Evolutionary conservation across 75 land plant genomes (phyloP), one percentile per base, ranked within the genome.

Genomic region (Ceratopteris richardii): DNA sequence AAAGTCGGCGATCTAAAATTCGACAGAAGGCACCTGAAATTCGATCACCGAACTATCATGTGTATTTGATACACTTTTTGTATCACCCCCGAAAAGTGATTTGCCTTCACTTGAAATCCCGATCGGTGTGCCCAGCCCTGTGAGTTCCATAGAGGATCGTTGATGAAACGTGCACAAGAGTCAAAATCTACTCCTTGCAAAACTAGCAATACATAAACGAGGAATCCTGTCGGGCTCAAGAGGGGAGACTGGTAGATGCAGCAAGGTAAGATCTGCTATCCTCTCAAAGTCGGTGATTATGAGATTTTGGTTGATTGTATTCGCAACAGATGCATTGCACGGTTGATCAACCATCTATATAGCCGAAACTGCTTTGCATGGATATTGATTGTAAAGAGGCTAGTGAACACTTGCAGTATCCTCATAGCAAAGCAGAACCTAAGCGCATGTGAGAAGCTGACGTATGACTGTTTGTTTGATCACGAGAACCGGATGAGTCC

Each of bases 241-340:
- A 85, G 67, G 94, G 94, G 56, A 84, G 88, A 62, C 78, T 85
- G 86, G 98, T 33, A 33, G 31, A 65, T 69, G 17, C 28, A 42
- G 43, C 71, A 90, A 73, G 96, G 96, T 27, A 94, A 86, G 63
- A 96, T 84, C 62, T 94, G 99, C 69, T 84, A 84, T 58, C 74
- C 85, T 0, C 85, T 88, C 65, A 85, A 88, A 66, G 82, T 94
- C 30, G 89, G 90, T 61, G 90, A 94, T n/a, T n/a, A n/a, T 58
- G 98, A 94, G 31, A 78, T 88, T 31, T 96, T 94, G 16, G 64
- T 94, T 48, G 98, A 94, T 86, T 96, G 96, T 18, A 94, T 96
- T 36, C 73, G 81, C 24, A 88, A 78, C 51, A 96, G 98, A 22
- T 89, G 86, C 68, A 81, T 94, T 21, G 98, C 84, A 46, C 90